Conservation (phyloP, 805 yeast genomes). For the Candida xyloterini region DNA sequence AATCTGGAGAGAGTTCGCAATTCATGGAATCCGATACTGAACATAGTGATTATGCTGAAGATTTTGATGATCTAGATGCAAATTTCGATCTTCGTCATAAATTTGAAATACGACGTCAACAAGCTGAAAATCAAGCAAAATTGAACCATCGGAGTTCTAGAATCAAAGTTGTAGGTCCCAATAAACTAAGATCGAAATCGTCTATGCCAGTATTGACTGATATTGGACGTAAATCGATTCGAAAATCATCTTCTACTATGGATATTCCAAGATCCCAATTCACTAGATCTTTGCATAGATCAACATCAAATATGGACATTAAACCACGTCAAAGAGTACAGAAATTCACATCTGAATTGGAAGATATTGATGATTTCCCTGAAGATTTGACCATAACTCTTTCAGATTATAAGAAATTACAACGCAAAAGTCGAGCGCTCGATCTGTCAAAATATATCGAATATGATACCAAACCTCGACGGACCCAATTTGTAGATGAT, state of each 20-base stretch:
- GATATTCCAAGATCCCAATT: conserved; percentile 23
- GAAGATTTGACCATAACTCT: conserved; percentile 31
- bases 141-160: conserved; percentile 1
- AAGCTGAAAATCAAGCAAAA: conserved; percentile 15
- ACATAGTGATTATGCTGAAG: conserved; percentile 32
- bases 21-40: conserved; percentile 32
- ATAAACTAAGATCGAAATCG: conserved; percentile 17
- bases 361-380: conserved; percentile 26
- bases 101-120: conserved; percentile 18
- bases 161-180: conserved; percentile 7
- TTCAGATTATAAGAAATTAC: conserved; percentile 25
- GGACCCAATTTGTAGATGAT: conserved; percentile 9
- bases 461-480: conserved; percentile 9
- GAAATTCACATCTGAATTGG: conserved; percentile 12
- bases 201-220: conserved; percentile 29
- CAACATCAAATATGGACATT: conserved; percentile 8
- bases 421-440: conserved; percentile 25
- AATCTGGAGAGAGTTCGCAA: conserved; percentile 16
- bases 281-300: conserved; percentile 5
- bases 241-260: conserved; percentile 30
- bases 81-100: conserved; percentile 15
- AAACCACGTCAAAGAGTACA: background rate
- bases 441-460: conserved; percentile 31
- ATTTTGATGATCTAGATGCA: conserved; percentile 23
- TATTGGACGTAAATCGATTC: conserved; percentile 21